Conservation (phyloP, 2,329 filamentous ascomycete species). For the Cercospora zeae-maydis region DNA sequence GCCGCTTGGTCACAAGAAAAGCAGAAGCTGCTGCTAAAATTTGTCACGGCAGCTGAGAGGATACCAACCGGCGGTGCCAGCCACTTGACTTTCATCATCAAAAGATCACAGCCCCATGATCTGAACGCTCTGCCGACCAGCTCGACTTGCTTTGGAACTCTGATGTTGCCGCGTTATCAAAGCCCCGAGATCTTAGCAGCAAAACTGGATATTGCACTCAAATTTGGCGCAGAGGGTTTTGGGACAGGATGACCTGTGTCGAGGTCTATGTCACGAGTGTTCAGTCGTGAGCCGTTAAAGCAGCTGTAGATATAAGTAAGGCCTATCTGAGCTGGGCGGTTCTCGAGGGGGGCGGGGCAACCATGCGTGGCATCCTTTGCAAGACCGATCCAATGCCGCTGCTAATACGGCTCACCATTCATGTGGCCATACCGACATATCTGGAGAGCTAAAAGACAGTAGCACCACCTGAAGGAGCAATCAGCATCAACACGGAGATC, state of each 20-base stretch:
- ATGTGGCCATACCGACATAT: background rate
- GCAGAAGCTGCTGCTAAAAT: conserved; percentile 77
- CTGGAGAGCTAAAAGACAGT: conserved; percentile 26
- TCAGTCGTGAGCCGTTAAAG: background rate
- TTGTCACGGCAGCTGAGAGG: conserved; percentile 89
- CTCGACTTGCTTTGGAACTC: conserved; percentile 87
- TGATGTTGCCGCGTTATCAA: conserved; percentile 79
- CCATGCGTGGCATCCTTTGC: too few relatives aligned
- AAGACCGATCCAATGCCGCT: background rate
- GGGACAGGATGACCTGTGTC: conserved; percentile 49
- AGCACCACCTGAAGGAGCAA: conserved; percentile 24
- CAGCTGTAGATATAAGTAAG: too few relatives aligned
- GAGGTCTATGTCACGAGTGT: background rate
- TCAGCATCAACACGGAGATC: background rate
- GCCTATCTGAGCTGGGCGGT: too few relatives aligned
- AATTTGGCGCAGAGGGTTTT: conserved; percentile 79
- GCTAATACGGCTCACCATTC: background rate
- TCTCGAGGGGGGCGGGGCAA: too few relatives aligned
- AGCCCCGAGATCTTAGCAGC: conserved; percentile 65
- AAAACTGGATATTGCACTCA: conserved; percentile 78
- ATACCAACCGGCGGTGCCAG: conserved; percentile 82
- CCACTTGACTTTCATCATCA: conserved; percentile 78
- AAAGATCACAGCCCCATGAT: conserved; percentile 66
- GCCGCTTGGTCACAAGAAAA: conserved; percentile 63
- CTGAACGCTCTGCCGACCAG: conserved; percentile 70